Base-by-base conservation (phyloP, 345 rosid species). In the Citrus cavaleriei region DNA sequence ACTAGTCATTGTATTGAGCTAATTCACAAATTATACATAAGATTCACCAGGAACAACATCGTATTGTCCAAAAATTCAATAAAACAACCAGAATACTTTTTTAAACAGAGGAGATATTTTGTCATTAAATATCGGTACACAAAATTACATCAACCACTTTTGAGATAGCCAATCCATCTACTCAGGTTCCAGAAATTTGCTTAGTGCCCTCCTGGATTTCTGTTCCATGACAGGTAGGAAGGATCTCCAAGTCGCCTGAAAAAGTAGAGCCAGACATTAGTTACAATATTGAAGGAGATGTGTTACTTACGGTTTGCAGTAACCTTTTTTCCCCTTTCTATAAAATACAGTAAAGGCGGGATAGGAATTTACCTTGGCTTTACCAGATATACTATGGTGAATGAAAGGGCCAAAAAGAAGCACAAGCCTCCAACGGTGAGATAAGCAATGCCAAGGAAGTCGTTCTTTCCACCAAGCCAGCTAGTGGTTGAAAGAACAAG, bases 381-480 rank as follows among this genome's bases (percentile, higher is more conserved):
- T 80, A 93, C 81, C 37, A 96, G 93, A 82, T 96, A 96, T 71
- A 94, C 88, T 19, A 91, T 70, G n/a, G 94, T 88, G 90, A 94
- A 96, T 75, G 91, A 88, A 67, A 94, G 64, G 34, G 99, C 93
- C 92, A 94, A 76, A 77, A 93, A 89, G 82, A 96, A 91, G 89
- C 98, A 93, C 70, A 96, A 42, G 51, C 95, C 94, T 2, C 99
- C 99, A 75, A 96, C 93, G 10, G 95, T 88, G 70, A 96, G 90
- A 85, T 96, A 96, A 64, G 98, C 98, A 64, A 96, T 93, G 87
- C 99, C 99, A 14, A 96, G 95, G 83, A 96, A 96, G 87, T 94
- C 95, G 10, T 94, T 96, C 89, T 90, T 92, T 81, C 99, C 98
- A 80, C 99, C 99, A 68, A 96, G 98, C 98, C 98, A 96, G 91